Evolutionary conservation across 2,329 filamentous ascomycete genomes (phyloP), one percentile per base, ranked within the genome.

Genomic region (Cyphellophora attinorum): DNA sequence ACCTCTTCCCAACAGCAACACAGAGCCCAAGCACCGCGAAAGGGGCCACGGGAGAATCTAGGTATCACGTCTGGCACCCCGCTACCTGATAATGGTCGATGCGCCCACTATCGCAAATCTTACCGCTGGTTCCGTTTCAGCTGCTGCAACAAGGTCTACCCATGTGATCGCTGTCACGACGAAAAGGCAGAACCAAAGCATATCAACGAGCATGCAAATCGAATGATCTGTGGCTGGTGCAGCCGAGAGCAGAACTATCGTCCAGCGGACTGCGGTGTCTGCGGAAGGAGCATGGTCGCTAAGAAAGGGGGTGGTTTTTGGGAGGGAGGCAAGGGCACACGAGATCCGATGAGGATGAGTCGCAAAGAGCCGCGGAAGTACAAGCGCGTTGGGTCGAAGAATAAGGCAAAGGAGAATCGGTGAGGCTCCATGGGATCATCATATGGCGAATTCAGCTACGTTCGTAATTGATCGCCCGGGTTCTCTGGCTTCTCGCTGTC

Each of bases 301-400:
- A 79, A 75, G 51, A 73, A 74, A 3, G 64, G 64, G 5, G 64
- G 64, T 28, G 85, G 85, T 0, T 93, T 86, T 59, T 93, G 85
- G 85, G 85, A 93, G 62, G 85, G 85, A 8, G 85, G 85, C 2
- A 85, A 81, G 55, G 82, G 82, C 2, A 88, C 82, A n/a, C 65
- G 83, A 41, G 81, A 86, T 52, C 73, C 67, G 56, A 61, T 60
- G 19, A 61, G 69, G 50, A 88, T 88, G 83, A 82, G 76, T 49
- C 68, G 77, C 40, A 85, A 85, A 13, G 47, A 49, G 12, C 41
- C 39, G 31, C 38, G 41, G 31, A 49, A 49, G 34, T 48, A 42
- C 13, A 47, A 39, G 27, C 36, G 39, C 8, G 8, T 25, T 8
- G 25, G 23, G 6, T 12, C 23, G 3, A 31, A 10, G 19, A 12